These are phyloP conservation scores for Vigna reflexopilosa DNA, from an alignment of 306 rosid genomes.

Conservation along the genomic window DNA sequence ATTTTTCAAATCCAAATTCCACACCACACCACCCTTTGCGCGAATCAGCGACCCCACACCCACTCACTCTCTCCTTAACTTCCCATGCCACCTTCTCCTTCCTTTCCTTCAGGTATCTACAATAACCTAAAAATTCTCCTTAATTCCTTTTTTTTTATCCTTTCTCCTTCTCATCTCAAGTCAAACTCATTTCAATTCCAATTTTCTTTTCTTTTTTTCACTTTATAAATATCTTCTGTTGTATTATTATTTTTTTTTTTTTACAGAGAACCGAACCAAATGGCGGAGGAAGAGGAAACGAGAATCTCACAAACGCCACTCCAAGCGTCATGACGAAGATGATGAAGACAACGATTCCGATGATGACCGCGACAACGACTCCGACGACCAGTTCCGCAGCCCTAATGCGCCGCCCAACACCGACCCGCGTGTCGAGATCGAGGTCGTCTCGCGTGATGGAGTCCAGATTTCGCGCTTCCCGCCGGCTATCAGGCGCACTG, in stretches of 20 bases:
- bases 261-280: not conserved
- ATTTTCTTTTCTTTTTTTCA: not conserved
- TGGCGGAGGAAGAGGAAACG: not conserved
- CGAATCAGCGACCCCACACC: constrained; percentile 1
- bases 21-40: not conserved
- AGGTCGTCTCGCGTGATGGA: not conserved
- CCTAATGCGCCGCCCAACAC: not conserved
- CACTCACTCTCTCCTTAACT: not conserved
- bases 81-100: constrained; percentile 33
- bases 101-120: constrained; percentile 1
- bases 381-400: constrained; percentile 11
- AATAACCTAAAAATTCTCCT: constrained; percentile 3
- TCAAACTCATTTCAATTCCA: not conserved
- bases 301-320: not conserved
- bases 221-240: not conserved
- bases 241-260: not conserved
- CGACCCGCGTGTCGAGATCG: not conserved
- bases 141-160: not conserved
- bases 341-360: not conserved
- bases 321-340: not conserved
- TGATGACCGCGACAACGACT: not conserved
- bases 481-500: not conserved
- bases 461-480: constrained; percentile 1
- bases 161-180: not conserved
- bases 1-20: not conserved